These are phyloP conservation scores for Cryptococcus neoformans DNA, from an alignment of 1,284 basidiomycete genomes.

Conservation along the genomic window DNA sequence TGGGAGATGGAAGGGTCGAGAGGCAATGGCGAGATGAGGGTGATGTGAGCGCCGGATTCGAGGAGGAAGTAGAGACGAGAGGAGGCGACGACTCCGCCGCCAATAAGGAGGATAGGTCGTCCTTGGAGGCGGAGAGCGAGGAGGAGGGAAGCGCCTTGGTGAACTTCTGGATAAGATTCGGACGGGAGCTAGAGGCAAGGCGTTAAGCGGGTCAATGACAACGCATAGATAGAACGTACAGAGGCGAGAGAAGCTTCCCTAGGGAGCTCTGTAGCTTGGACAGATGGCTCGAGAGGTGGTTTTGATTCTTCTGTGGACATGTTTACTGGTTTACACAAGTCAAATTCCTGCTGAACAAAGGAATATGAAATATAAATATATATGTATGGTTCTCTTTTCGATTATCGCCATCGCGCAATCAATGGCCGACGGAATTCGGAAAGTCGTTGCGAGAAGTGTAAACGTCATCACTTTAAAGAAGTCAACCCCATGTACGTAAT, in stretches of 20 bases:
- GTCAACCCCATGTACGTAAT: too few relatives aligned
- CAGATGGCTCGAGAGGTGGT: too few relatives aligned
- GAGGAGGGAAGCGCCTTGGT: slow-evolving; percentile 49
- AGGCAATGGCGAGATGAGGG: slow-evolving; percentile 48
- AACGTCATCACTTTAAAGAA: too few relatives aligned
- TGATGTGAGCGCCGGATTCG: slow-evolving; percentile 49
- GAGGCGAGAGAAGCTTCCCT: not conserved
- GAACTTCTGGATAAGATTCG: slow-evolving; percentile 28
- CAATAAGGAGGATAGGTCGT: slow-evolving; percentile 55
- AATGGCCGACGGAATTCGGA: too few relatives aligned
- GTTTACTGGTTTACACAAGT: too few relatives aligned
- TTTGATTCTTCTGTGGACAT: too few relatives aligned
- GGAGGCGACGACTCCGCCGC: slow-evolving; percentile 57
- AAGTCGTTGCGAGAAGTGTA: too few relatives aligned
- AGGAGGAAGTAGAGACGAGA: slow-evolving; percentile 53
- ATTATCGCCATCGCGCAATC: too few relatives aligned
- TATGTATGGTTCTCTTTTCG: too few relatives aligned
- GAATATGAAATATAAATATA: too few relatives aligned
- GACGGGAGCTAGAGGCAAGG: not conserved
- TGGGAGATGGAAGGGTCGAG: slow-evolving; percentile 53
- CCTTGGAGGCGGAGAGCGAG: slow-evolving; percentile 55
- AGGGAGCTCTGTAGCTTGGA: too few relatives aligned
- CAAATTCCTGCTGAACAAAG: too few relatives aligned
- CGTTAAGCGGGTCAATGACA: not conserved
- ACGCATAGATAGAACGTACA: not conserved